Conservation (phyloP, 306 rosid genomes). For the Alnus rubra region DNA sequence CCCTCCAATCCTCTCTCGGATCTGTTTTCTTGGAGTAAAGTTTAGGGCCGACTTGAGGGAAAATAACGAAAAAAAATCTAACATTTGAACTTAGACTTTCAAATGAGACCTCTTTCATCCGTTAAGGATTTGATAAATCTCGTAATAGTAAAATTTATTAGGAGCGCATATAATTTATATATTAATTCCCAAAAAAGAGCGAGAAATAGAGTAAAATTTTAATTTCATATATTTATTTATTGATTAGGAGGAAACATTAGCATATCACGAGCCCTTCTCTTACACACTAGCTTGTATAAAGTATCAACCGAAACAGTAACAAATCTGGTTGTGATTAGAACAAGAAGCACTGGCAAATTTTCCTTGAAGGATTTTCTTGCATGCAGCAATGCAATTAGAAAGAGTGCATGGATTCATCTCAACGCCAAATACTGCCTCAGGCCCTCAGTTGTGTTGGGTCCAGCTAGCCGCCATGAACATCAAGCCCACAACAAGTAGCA, state of each 20-base stretch:
- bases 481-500: not conserved
- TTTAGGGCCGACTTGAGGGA: too few species aligned
- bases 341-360: not conserved
- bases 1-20: too few species aligned
- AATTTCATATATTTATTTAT: too few species aligned
- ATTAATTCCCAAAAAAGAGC: not conserved
- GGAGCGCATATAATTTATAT: not conserved
- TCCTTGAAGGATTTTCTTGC: not conserved
- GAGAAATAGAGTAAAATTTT: not conserved
- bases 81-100: too few species aligned
- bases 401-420: not conserved
- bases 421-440: not conserved
- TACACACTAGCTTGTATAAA: too few species aligned
- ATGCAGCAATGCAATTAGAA: not conserved
- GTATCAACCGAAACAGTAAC: not conserved
- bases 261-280: not conserved
- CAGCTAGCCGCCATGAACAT: not conserved
- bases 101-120: too few species aligned
- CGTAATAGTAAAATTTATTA: too few species aligned
- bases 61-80: too few species aligned
- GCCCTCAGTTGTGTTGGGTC: not conserved
- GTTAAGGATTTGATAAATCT: too few species aligned
- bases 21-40: too few species aligned
- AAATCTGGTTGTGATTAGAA: not conserved
- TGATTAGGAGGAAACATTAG: not conserved